Base-by-base conservation (phyloP, 208 protist species). In the Naegleria gruberi region DNA sequence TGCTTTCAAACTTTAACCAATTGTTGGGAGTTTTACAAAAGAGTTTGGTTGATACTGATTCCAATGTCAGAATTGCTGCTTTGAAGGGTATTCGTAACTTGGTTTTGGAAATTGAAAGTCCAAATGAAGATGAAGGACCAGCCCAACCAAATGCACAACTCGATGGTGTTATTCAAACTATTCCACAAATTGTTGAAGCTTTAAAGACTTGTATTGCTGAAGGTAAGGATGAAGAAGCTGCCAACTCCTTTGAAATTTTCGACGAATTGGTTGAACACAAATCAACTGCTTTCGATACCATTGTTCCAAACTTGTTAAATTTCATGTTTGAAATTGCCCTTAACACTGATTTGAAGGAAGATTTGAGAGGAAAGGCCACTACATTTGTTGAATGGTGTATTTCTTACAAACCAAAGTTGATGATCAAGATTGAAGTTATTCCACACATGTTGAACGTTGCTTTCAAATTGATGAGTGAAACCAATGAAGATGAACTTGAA, bases 211-310 rank as follows among this genome's bases (percentile, higher is more conserved):
- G 74, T 73, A 90, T 93, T 51, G n/a, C 87, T 42, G 90, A 90
- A 43, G 23, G 89, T 4, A 43, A 90, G 81, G 83, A 91, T 41
- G 86, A 90, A 46, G 77, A 90, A 30, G 89, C 89, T 19, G 42
- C 47, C 42, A 37, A 45, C 74, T 26, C 89, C 26, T 93, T 89
- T 65, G 90, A 91, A 81, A 74, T 92, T 30, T 93, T 93, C 34
- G 83, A 90, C 87, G 92, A 92, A 82, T 41, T 93, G 2, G 45
- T 82, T n/a, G 89, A 92, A 85, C 82, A 89, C 84, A 88, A 90
- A 34, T 57, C 34, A 42, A 5, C 19, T 47, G 4, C 85, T 26
- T 77, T 91, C 73, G 40, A 86, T 34, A 1, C n/a, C n/a, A 37
- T 65, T 44, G 34, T 93, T 43, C 81, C 87, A 91, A 3, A 26